Percentiles rank a stretch among this genome's conserved stretches.
Evolutionary conservation across 768 basidiomycete species (phyloP).

Genomic region (Exsudoporus frostii): DNA sequence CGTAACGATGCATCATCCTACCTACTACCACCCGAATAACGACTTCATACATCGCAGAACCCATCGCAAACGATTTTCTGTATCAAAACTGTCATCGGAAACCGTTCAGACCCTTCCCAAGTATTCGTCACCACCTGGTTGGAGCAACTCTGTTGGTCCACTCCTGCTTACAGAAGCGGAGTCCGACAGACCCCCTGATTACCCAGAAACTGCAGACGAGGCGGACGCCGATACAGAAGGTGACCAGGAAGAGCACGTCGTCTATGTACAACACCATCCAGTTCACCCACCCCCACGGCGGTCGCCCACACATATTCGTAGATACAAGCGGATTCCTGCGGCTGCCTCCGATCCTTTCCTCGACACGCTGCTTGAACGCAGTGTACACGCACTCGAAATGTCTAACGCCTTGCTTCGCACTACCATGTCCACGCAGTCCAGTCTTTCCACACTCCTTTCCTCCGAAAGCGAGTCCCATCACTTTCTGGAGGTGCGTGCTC

Average conservation of each 20-base stretch:
- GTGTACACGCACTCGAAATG: conserved; percentile 82
- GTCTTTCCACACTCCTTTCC: conserved; percentile 46
- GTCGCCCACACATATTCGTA: conserved; percentile 16
- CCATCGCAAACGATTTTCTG: conserved; percentile 58
- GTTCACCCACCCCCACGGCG: conserved; percentile 36
- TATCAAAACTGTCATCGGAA: conserved; percentile 60
- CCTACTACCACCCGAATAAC: conserved; percentile 8
- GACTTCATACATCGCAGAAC: conserved; percentile 29
- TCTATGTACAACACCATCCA: conserved; percentile 26
- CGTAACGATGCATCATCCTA: conserved; percentile 20
- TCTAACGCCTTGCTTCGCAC: conserved; percentile 77
- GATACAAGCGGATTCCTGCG: conserved; percentile 27
- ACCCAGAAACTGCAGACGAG: conserved; percentile 74
- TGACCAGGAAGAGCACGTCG: conserved; percentile 21
- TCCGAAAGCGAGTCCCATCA: conserved; percentile 46
- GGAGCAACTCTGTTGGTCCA: conserved; percentile 13
- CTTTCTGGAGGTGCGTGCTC: conserved; percentile 45
- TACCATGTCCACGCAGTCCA: conserved; percentile 69
- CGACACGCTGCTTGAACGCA: conserved; percentile 76
- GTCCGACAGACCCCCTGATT: conserved; percentile 69
- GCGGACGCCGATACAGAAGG: conserved; percentile 66
- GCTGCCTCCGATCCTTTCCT: conserved; percentile 52
- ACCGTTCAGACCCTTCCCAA: conserved; percentile 63
- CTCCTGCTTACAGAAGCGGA: conserved; percentile 30
- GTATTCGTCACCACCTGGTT: conserved; percentile 45